Evolutionary conservation across 2,329 filamentous ascomycete species (phyloP), one percentile per base, ranked within the genome.

Genomic region (Colletotrichum sp.): DNA sequence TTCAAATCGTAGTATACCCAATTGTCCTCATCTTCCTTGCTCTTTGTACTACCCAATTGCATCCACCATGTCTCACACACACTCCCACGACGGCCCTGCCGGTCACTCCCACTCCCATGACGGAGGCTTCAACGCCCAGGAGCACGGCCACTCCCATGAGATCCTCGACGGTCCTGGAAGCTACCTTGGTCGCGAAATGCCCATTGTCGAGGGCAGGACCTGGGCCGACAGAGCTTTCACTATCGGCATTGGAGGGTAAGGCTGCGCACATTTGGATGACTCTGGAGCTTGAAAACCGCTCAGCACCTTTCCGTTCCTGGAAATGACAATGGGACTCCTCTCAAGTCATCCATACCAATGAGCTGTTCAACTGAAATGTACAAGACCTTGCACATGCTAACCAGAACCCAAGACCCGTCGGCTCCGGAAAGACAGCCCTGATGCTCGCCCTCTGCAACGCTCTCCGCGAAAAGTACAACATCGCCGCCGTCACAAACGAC

Each of bases 401-500:
- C 77, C 79, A 21, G 24, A 13, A 2, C 36, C n/a, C 27, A 78
- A 98, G 96, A 57, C 97, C 97, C 75, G 97, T 99, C 68, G 97
- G 97, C 76, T 98, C 96, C 29, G 97, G 97, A 81, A 99, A 99
- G 85, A 98, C 97, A 0, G 97, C 97, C 21, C 90, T 98, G 33
- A 98, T 99, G 96, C 92, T 98, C 13, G 93, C 94, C 51, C 94
- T 98, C 78, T 98, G 95, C 87, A 92, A 92, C 43, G 93, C 93
- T 9, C 92, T 99, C 8, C 94, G 97, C 75, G 88, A 92, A 65
- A 87, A 90, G 69, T 96, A 94, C 90, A 95, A 93, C 81, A 94
- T 99, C 80, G 97, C 97, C 1, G 97, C 95, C 74, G 96, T 99
- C 27, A 99, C 97, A 64, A 98, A 98, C 89, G 96, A 98, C 88